phyloP scores from a whole-genome alignment of 495 filamentous ascomycete genomes.

The Penicillium cosmopolitanum region DNA sequence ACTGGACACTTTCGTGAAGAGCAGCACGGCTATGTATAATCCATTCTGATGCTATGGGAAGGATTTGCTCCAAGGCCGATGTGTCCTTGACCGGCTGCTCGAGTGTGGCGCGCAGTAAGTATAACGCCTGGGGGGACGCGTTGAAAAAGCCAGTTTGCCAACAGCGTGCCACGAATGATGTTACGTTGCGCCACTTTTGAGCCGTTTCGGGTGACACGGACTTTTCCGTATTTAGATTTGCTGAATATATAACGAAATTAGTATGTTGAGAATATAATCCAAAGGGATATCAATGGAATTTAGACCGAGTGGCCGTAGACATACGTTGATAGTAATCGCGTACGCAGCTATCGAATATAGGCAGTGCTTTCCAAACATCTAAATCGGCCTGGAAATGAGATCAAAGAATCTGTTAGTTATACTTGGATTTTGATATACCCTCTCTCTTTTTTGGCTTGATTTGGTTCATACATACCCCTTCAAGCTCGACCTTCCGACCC shows the following conservation, averaged over 20 bases:
- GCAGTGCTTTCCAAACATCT: not conserved
- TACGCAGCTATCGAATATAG: not conserved
- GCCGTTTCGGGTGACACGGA: not conserved
- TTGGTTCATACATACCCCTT: not conserved
- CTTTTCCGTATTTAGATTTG: not conserved
- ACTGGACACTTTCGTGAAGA: not conserved
- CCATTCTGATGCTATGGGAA: not conserved
- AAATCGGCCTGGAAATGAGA: not conserved
- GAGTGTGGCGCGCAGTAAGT: not conserved
- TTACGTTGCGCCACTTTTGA: conserved; percentile 4
- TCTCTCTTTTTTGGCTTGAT: too few species aligned
- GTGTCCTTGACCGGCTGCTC: not conserved
- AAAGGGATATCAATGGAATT: not conserved
- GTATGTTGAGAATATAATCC: not conserved
- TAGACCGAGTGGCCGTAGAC: not conserved
- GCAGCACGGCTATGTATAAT: not conserved
- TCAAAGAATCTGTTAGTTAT: not conserved
- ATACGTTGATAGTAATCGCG: conserved; percentile 3
- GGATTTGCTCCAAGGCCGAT: not conserved
- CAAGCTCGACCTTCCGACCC: not conserved
- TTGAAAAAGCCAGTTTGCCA: not conserved
- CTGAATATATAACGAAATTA: not conserved
- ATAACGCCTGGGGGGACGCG: not conserved
- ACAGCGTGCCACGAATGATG: conserved; percentile 3
- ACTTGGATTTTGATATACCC: not conserved